A percentile compares a stretch with the other conserved stretches of the same genome.
These are phyloP conservation scores for Eutypa lata DNA, from an alignment of 2,329 filamentous ascomycete genomes.

Conservation along the genomic window DNA sequence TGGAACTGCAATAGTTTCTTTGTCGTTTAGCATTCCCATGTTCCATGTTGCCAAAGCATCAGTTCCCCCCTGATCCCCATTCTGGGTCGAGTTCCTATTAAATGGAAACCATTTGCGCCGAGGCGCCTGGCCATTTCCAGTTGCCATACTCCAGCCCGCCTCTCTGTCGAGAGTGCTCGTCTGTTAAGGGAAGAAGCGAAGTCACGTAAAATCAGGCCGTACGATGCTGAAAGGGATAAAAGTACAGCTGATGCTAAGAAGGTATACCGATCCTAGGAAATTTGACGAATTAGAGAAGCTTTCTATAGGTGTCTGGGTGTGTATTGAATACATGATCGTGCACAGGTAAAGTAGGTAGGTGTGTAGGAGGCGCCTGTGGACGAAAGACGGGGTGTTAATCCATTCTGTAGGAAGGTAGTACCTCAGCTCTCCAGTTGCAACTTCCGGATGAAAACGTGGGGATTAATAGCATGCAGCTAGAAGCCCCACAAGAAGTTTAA, in stretches of 20 bases:
- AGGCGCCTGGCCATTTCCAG: conserved; percentile 6
- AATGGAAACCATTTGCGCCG: conserved; percentile 18
- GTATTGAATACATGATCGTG: too few species aligned
- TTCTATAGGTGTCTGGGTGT: not conserved
- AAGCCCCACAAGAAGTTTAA: too few species aligned
- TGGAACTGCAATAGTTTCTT: conserved; percentile 79
- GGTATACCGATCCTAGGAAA: not conserved
- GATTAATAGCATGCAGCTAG: too few species aligned
- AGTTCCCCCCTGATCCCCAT: conserved; percentile 7
- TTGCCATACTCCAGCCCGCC: conserved; percentile 14
- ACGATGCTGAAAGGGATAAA: not conserved
- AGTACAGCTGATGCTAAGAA: not conserved
- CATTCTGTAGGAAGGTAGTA: not conserved
- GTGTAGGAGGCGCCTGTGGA: not conserved
- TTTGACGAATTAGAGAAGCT: not conserved
- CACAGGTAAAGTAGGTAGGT: too few species aligned
- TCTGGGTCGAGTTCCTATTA: conserved; percentile 4
- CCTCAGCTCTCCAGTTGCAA: not conserved
- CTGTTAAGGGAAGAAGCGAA: not conserved
- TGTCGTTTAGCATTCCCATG: conserved; percentile 82
- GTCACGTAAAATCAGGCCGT: not conserved
- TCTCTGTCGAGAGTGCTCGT: not conserved
- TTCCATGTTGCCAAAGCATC: conserved; percentile 40
- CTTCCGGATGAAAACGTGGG: not conserved
- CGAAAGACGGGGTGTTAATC: too few species aligned